Conservation (phyloP, 768 basidiomycete species). For the Amanita rubescens region DNA sequence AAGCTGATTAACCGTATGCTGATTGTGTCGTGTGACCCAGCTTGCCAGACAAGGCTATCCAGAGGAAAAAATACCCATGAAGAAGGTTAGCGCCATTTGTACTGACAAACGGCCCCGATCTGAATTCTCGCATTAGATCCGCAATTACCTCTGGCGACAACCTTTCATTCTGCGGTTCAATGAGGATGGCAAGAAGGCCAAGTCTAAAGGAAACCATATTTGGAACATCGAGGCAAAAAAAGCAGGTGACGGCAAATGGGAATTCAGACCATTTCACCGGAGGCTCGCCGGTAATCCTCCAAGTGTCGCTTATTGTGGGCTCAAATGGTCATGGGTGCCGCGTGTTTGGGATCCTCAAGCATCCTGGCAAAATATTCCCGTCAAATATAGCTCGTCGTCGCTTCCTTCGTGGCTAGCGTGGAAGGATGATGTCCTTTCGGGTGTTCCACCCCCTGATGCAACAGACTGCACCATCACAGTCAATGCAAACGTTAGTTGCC, state of each 20-base stretch:
- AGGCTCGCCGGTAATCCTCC: slow-evolving; percentile 83
- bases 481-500: slow-evolving; percentile 57
- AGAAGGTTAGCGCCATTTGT: slow-evolving; percentile 56
- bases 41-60: slow-evolving; percentile 80
- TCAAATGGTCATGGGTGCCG: slow-evolving; percentile 86
- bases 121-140: slow-evolving; percentile 43
- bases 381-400: slow-evolving; percentile 71
- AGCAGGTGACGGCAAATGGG: slow-evolving; percentile 65
- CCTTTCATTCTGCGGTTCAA: slow-evolving; percentile 95
- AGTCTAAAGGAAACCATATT: slow-evolving; percentile 98
- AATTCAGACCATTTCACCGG: slow-evolving; percentile 82
- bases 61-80: slow-evolving; percentile 94
- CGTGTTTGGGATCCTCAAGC: slow-evolving; percentile 97
- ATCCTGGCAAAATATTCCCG: slow-evolving; percentile 70
- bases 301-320: slow-evolving; percentile 70
- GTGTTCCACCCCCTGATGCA: slow-evolving; percentile 71
- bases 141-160: slow-evolving; percentile 94
- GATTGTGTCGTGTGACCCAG: slow-evolving; percentile 26
- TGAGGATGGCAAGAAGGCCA: slow-evolving; percentile 98
- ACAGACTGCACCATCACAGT: slow-evolving; percentile 70
- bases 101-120: slow-evolving; percentile 9
- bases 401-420: slow-evolving; percentile 86
- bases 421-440: slow-evolving; percentile 77
- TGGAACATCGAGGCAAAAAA: slow-evolving; percentile 99
- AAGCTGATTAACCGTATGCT: neutral